Percentiles rank a stretch among this genome's conserved stretches.
phyloP scores from a whole-genome alignment of 208 protist species.

The Trypanosoma vivax region DNA sequence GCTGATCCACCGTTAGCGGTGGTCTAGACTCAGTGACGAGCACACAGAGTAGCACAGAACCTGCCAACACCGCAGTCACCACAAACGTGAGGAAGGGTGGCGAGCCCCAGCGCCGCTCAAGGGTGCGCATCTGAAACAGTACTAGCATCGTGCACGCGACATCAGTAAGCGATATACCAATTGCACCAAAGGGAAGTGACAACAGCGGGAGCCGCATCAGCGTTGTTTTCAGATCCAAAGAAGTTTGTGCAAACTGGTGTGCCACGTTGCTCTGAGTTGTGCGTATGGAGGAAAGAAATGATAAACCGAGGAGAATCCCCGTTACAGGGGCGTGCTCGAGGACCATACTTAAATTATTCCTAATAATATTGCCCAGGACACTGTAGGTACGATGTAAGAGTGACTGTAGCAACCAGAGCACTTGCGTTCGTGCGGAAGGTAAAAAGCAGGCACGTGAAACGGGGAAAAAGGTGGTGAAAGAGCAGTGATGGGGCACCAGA shows the following conservation, averaged over 20 bases:
- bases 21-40: conserved; percentile 30
- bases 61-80: conserved; percentile 27
- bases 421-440: too few relatives aligned
- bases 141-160: conserved; percentile 22
- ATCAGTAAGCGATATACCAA: conserved; percentile 41
- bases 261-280: conserved; percentile 24
- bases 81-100: conserved; percentile 46
- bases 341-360: conserved; percentile 25
- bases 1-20: conserved; percentile 29
- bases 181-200: conserved; percentile 38
- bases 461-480: too few relatives aligned
- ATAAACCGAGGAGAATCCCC: conserved; percentile 42
- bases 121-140: conserved; percentile 40
- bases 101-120: conserved; percentile 68
- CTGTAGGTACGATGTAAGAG: neutral
- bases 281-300: conserved; percentile 24
- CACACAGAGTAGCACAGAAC: conserved; percentile 31
- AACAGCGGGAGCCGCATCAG: conserved; percentile 29
- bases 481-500: too few relatives aligned
- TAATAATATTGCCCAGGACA: neutral
- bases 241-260: neutral
- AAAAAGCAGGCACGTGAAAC: too few relatives aligned
- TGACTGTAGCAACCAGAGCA: too few relatives aligned
- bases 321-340: conserved; percentile 56
- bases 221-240: conserved; percentile 4